Percentiles rank a stretch among this genome's conserved stretches.
These are phyloP conservation scores for Abrus pulchellus DNA, from an alignment of 306 rosid species.

Conservation along the genomic window DNA sequence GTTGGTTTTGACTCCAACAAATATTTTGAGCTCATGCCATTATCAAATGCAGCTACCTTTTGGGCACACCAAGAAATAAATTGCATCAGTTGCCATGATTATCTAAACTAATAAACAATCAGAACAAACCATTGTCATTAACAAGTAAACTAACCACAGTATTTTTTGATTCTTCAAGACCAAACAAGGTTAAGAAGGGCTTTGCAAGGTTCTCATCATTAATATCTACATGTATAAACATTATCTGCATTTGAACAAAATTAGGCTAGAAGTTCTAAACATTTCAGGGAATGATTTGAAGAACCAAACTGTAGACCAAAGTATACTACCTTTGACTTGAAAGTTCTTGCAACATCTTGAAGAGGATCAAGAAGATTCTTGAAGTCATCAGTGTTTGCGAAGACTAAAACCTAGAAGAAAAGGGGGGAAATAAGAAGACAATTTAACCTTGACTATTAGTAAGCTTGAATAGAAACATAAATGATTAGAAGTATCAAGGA, in stretches of 20 bases:
- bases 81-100: conserved; percentile 34
- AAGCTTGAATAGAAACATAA: conserved; percentile 29
- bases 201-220: conserved; percentile 89
- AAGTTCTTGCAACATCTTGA: conserved; percentile 80
- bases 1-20: conserved; percentile 77
- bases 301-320: conserved; percentile 40
- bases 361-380: conserved; percentile 71
- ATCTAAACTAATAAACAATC: conserved; percentile 10
- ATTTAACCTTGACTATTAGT: conserved; percentile 16
- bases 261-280: conserved; percentile 33
- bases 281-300: conserved; percentile 35
- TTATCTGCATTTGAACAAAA: conserved; percentile 64
- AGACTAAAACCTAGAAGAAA: conserved; percentile 73
- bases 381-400: conserved; percentile 62
- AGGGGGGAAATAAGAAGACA: conserved; percentile 4
- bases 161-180: conserved; percentile 84
- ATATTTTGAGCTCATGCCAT: conserved; percentile 76
- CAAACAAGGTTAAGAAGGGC: conserved; percentile 84
- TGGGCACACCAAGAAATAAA: conserved; percentile 42
- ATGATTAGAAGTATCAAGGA: conserved; percentile 33
- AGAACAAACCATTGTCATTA: conserved; percentile 32
- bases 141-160: conserved; percentile 71
- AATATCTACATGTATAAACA: conserved; percentile 76
- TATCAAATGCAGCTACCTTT: conserved; percentile 88
- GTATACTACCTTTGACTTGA: conserved; percentile 78